These are phyloP conservation scores for Verticillium albo-atrum DNA, from an alignment of 2,329 filamentous ascomycete genomes.

Conservation along the genomic window DNA sequence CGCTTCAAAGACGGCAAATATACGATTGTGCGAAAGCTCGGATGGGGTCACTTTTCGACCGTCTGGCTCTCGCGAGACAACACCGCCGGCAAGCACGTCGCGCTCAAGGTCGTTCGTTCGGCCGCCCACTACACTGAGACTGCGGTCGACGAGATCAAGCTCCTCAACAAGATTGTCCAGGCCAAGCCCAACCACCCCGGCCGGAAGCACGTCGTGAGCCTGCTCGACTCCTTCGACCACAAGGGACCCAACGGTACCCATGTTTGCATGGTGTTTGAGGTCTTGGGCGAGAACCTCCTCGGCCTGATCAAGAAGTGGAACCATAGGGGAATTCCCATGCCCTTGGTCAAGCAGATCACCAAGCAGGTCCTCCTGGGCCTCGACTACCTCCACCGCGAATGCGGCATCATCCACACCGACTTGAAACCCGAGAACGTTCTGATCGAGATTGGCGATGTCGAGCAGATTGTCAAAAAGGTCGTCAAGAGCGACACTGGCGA, in stretches of 20 bases:
- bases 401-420: constrained; percentile 97
- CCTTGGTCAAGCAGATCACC: constrained; percentile 95
- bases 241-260: constrained; percentile 95
- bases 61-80: constrained; percentile 86
- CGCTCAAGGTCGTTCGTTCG: constrained; percentile 94
- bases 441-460: constrained; percentile 97
- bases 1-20: constrained; percentile 98
- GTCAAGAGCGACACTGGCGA: constrained; percentile 74
- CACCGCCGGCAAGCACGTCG: constrained; percentile 85
- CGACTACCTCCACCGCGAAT: constrained; percentile 95
- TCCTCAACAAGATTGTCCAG: constrained; percentile 93
- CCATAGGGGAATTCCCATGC: constrained; percentile 93
- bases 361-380: constrained; percentile 95
- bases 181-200: constrained; percentile 94
- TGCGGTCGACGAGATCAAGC: constrained; percentile 96
- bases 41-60: constrained; percentile 99
- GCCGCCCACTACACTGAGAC: constrained; percentile 99
- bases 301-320: constrained; percentile 98
- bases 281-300: constrained; percentile 89
- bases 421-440: constrained; percentile 97
- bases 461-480: constrained; percentile 95
- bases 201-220: constrained; percentile 89
- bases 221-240: constrained; percentile 96
- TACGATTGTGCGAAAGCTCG: constrained; percentile 90
- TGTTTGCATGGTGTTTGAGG: constrained; percentile 99